Conservation (phyloP, 768 basidiomycete genomes). For the Tylopilus cervinicoccineus region DNA sequence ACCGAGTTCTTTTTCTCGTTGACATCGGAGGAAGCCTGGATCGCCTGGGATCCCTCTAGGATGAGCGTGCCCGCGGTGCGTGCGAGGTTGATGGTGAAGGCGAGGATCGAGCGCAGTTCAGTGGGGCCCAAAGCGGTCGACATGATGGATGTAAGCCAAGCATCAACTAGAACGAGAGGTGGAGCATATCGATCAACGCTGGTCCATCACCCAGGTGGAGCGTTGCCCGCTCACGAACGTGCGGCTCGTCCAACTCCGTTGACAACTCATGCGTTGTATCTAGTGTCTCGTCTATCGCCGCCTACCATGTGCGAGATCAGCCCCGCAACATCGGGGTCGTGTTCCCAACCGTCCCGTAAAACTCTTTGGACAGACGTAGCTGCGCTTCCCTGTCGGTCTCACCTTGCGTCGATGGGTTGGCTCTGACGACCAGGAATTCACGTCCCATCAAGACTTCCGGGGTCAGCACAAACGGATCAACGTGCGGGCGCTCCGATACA, state of each 20-base stretch:
- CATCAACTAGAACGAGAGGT: not conserved
- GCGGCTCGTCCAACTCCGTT: not conserved
- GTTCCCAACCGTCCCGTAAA: constrained; percentile 76
- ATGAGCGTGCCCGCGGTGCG: constrained; percentile 73
- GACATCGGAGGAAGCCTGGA: constrained; percentile 54
- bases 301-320: not conserved
- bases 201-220: too few relatives aligned
- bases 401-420: constrained; percentile 50
- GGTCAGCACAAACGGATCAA: constrained; percentile 53
- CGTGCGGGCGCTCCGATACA: constrained; percentile 24
- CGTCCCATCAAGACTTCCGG: constrained; percentile 71
- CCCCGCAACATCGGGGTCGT: constrained; percentile 42
- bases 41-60: constrained; percentile 71
- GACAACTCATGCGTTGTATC: not conserved
- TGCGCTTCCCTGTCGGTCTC: constrained; percentile 70
- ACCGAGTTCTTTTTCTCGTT: constrained; percentile 92
- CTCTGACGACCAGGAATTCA: constrained; percentile 74
- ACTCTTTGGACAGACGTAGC: constrained; percentile 74
- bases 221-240: constrained; percentile 4
- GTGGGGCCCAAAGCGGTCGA: constrained; percentile 28
- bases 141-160: constrained; percentile 24
- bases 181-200: not conserved
- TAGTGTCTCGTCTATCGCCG: not conserved
- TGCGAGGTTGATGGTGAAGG: constrained; percentile 69
- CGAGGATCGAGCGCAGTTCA: constrained; percentile 59